Conservation (phyloP, 2,329 filamentous ascomycete species). For the Cladosporium halotolerans region DNA sequence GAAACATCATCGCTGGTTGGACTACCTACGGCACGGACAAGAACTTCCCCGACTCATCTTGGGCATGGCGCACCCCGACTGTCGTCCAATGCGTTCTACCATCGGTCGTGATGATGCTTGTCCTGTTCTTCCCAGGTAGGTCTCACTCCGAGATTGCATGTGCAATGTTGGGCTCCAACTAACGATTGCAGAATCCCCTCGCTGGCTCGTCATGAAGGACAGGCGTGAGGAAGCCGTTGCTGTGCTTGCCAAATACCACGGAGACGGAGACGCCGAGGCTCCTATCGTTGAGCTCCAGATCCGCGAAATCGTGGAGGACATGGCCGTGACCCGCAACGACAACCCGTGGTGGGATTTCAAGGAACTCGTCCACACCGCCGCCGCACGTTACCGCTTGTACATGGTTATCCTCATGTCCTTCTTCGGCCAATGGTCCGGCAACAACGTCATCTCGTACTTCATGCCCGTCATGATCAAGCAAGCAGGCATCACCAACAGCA, state of each 20-base stretch:
- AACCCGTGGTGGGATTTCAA: slow-evolving; percentile 49
- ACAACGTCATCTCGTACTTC: slow-evolving; percentile 30
- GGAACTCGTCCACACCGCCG: slow-evolving; percentile 44
- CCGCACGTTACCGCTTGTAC: slow-evolving; percentile 44
- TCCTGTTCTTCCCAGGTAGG: slow-evolving; percentile 41
- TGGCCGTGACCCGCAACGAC: slow-evolving; percentile 12
- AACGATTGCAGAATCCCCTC: slow-evolving; percentile 48
- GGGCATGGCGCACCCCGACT: slow-evolving; percentile 42
- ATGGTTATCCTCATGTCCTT: slow-evolving; percentile 38
- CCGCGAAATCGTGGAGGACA: slow-evolving; percentile 28
- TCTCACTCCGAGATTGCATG: neutral
- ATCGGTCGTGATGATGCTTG: slow-evolving; percentile 30
- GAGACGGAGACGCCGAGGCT: slow-evolving; percentile 38
- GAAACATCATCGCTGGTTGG: slow-evolving; percentile 50
- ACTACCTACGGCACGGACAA: slow-evolving; percentile 35
- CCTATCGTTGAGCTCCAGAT: slow-evolving; percentile 32
- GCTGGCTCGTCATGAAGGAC: slow-evolving; percentile 53
- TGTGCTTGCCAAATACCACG: slow-evolving; percentile 54
- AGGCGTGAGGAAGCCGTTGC: slow-evolving; percentile 50
- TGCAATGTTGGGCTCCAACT: neutral
- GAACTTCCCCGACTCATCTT: slow-evolving; percentile 20
- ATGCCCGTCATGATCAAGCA: slow-evolving; percentile 33
- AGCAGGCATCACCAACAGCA: slow-evolving; percentile 32
- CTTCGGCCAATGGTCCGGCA: slow-evolving; percentile 38
- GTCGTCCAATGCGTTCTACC: slow-evolving; percentile 24